Base-by-base conservation (phyloP, 2,329 filamentous ascomycete genomes). In the Claviceps purpurea region DNA sequence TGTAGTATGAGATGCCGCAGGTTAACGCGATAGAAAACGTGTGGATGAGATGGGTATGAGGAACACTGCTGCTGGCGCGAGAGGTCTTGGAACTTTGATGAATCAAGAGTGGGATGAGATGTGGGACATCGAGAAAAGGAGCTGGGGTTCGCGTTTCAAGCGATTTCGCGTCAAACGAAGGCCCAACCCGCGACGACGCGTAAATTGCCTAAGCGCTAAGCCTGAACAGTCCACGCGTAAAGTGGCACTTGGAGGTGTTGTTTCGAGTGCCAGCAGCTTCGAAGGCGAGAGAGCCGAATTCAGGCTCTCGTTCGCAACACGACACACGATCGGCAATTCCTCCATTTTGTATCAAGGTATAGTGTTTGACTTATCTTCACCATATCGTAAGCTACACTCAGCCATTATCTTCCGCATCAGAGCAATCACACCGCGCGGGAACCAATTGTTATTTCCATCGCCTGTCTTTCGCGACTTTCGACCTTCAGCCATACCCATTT, bases 191-290 rank as follows among this genome's bases (percentile, higher is more conserved):
- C 61, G 62, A 46, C 37, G 52, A 64, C 73, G 71, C 71, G 72
- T 67, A 71, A 75, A 68, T 72, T 67, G 59, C 8, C 6, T 14
- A 39, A 6, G 43, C 59, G 57, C 66, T 68, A 67, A 54, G n/a
- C 65, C 59, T 8, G 0, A 62, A 55, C n/a, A 54, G 60, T 11
- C 1, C 4, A 10, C 69, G 65, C 61, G 66, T 68, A 67, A 71
- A 71, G 68, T 64, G 61, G 59, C 58, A 10, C 26, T 8, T 10
- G 26, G 26, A 30, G 26, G 2, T 30, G 26, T 30, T 30, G 26
- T 30, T 30, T 30, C 26, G 10, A 30, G 26, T 30, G 26, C 26
- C 26, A 30, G 26, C 26, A 10, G 26, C 26, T 30, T 30, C 8
- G 26, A 30, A 10, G 8, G 26, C 8, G 8, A 10, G 26, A 7